Base-by-base conservation (phyloP, 768 basidiomycete species). In the Amanita rubescens region DNA sequence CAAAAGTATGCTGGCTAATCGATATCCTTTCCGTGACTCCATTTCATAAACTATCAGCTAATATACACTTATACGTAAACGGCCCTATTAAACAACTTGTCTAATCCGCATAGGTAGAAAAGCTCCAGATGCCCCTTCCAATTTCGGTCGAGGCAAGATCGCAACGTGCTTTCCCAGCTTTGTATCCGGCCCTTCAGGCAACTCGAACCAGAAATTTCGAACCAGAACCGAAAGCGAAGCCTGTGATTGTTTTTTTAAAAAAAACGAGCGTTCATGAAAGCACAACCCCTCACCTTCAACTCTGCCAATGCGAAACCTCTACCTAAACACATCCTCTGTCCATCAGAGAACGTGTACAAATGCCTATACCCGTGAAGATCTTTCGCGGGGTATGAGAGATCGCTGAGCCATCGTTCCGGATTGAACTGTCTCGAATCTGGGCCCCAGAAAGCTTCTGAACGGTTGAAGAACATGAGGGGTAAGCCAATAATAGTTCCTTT, bases 281-380 rank as follows among this genome's bases (percentile, higher is more conserved):
- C n/a, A 10, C 24, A 3, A 12, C 17, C 4, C 19, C 15, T 22
- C 20, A 54, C 53, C 34, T 54, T 54, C 3, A 48, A 34, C 37
- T 54, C 53, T 11, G 53, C 27, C 12, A 54, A n/a, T 15, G 75
- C 73, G 54, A 77, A 77, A 12, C 60, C 61, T 33, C 68, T 71
- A 14, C 77, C 77, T 10, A 76, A 63, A 55, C 77, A 79, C n/a
- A 63, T 67, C 32, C 75, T 62, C 3, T 69, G 67, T 1, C 77
- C 78, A 38, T 78, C 76, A 0, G 69, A 60, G 58, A 77, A 79
- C 3, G 72, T 72, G 52, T 74, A 63, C 1, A 77, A 51, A 35
- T 77, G 75, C 15, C 65, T 61, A 32, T 71, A 66, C 1, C 71
- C 69, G 34, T 68, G 68, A 37, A 73, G 58, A 27, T 67, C 67